Evolutionary conservation across 805 yeast species (phyloP).

Genomic region (Ogataea methanolica): DNA sequence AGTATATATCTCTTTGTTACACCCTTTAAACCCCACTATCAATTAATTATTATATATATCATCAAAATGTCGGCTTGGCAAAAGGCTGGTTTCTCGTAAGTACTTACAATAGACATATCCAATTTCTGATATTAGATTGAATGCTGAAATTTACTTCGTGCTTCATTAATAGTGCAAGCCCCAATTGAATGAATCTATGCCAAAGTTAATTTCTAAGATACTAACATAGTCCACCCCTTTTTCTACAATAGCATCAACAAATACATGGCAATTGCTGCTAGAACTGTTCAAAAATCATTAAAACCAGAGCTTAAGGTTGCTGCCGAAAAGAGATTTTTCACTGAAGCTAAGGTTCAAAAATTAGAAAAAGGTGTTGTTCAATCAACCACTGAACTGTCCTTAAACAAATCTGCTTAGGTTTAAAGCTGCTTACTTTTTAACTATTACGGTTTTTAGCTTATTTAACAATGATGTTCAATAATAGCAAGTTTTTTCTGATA

Average conservation of each 20-base stretch:
- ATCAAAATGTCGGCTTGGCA: conserved; percentile 53
- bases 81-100: conserved; percentile 62
- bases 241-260: conserved; percentile 62
- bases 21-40: neutral
- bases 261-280: conserved; percentile 87
- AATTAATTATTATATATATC: neutral
- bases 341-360: conserved; percentile 71
- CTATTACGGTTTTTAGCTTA: too few relatives aligned
- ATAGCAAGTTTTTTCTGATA: neutral
- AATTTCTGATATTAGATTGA: neutral
- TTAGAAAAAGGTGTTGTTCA: conserved; percentile 60
- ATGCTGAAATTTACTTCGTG: neutral
- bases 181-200: neutral
- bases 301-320: conserved; percentile 79
- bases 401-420: conserved; percentile 13
- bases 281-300: conserved; percentile 79
- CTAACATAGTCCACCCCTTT: conserved; percentile 1
- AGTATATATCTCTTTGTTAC: neutral
- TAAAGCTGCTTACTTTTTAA: neutral
- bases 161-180: too few relatives aligned
- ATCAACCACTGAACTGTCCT: conserved; percentile 22
- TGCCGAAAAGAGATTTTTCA: conserved; percentile 64
- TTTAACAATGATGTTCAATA: neutral
- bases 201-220: neutral
- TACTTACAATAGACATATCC: conserved; percentile 5